phyloP scores from a whole-genome alignment of 1,139 yeast species.

The Kodamaea plutei region DNA sequence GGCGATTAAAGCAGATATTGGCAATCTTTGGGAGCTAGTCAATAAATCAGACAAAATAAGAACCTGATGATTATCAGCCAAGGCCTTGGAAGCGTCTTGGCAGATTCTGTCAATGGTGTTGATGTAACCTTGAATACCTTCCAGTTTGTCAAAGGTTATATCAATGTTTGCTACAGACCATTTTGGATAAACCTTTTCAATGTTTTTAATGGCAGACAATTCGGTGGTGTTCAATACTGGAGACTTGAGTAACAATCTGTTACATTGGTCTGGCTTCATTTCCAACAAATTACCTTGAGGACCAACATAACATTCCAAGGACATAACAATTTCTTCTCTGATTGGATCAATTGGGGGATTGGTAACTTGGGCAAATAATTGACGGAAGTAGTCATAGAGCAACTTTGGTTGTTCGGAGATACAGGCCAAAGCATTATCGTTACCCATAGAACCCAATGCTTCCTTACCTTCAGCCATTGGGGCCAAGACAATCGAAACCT shows the following conservation, averaged over 20 bases:
- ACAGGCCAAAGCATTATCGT: constrained; percentile 96
- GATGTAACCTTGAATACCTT: constrained; percentile 83
- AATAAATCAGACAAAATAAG: constrained; percentile 72
- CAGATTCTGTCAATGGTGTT: constrained; percentile 84
- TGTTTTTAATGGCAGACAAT: constrained; percentile 66
- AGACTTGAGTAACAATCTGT: constrained; percentile 74
- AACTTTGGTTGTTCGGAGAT: constrained; percentile 88
- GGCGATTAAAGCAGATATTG: constrained; percentile 91
- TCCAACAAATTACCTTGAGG: constrained; percentile 96
- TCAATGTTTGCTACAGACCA: constrained; percentile 85
- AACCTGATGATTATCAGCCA: constrained; percentile 69
- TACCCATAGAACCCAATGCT: constrained; percentile 98
- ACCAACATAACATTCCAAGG: constrained; percentile 93
- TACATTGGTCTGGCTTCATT: constrained; percentile 89
- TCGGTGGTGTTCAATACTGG: constrained; percentile 78
- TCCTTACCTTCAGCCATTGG: constrained; percentile 98
- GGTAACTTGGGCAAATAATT: constrained; percentile 96
- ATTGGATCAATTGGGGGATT: constrained; percentile 99
- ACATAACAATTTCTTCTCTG: constrained; percentile 95
- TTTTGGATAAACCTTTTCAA: constrained; percentile 71
- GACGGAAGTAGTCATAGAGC: constrained; percentile 90
- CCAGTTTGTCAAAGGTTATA: constrained; percentile 80
- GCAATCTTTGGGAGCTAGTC: constrained; percentile 58
- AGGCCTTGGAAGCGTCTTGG: constrained; percentile 81
- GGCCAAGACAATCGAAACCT: constrained; percentile 72